These are phyloP conservation scores for Kodamaea anthophila DNA, from an alignment of 1,139 yeast genomes.

Conservation along the genomic window DNA sequence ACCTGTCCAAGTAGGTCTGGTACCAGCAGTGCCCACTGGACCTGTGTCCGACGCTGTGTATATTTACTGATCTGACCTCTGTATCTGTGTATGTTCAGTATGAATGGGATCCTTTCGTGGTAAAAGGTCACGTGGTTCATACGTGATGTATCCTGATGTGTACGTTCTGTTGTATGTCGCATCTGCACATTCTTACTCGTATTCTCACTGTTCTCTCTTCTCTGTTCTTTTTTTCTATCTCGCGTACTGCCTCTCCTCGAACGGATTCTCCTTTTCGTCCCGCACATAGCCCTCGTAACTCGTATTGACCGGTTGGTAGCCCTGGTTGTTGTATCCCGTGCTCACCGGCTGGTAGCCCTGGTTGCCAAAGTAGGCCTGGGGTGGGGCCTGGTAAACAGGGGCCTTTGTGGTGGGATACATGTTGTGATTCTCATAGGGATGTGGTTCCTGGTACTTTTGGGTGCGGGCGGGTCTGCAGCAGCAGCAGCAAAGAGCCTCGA, in stretches of 20 bases:
- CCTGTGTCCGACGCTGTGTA: no score
- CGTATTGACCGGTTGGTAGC: conserved; percentile 12
- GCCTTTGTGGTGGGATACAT: conserved; percentile 31
- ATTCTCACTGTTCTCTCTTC: no score
- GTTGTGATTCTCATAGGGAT: conserved; percentile 28
- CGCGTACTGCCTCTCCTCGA: conserved; percentile 8
- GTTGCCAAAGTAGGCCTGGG: conserved; percentile 13
- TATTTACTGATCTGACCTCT: no score
- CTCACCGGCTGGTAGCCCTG: conserved; percentile 14
- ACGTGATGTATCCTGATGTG: no score
- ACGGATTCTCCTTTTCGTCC: conserved; percentile 12
- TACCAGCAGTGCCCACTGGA: no score
- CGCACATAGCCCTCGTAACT: conserved; percentile 6
- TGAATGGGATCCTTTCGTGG: no score
- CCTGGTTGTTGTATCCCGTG: conserved; percentile 9
- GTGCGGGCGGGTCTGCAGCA: conserved; percentile 29
- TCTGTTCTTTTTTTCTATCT: no score
- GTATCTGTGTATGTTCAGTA: no score
- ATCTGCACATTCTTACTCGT: no score
- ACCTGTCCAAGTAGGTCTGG: no score
- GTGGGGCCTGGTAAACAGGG: conserved; percentile 14
- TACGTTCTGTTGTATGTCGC: no score
- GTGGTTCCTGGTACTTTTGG: conserved; percentile 12
- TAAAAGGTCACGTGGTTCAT: no score
- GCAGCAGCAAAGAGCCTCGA: conserved; percentile 43